Base-by-base conservation (phyloP, 306 rosid species). In the Dalbergia cultrata region DNA sequence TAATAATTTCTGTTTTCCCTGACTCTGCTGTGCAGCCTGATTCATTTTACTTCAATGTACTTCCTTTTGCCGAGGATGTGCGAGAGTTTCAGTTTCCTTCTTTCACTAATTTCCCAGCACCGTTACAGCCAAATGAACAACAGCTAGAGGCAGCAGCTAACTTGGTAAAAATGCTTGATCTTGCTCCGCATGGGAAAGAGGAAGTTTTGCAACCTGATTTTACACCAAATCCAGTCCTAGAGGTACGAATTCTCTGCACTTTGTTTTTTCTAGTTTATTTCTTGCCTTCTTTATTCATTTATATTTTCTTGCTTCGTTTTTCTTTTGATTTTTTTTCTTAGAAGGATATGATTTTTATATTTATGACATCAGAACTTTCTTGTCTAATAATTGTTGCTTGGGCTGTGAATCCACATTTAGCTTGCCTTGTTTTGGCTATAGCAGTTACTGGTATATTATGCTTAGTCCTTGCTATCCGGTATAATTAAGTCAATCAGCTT, bases 41-140 rank as follows among this genome's bases (percentile, higher is more conserved):
- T 89, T 95, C 97, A 5, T 91, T 95, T 84, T 86, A 85, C 93
- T 90, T 93, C 86, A 95, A 93, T 33, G 89, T 89, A 60, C 92
- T 95, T 76, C 97, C 97, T 71, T 95, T 90, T 14, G 90, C 91
- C 16, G 97, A 95, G 85, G 99, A 95, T 71, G 91, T 95, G 78
- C 90, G 97, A 59, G 99, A 95, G 84, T 95, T 90, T 84, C 97
- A 91, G 14, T 93, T 95, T 83, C 89, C 94, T 22, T 93, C 99
- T 75, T 84, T 93, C 78, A 75, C 74, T 84, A 90, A 81, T 80
- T 82, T 90, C 67, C 97, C 95, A 22, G 85, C 82, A 43, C 66
- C 88, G 8, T 82, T 87, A 82, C 93, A 86, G 77, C 99, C 97
- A 67, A 93, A 83, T 53, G 85, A 86, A 74, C 90, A 84, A 68